These are phyloP conservation scores for Camelina sativa DNA, from an alignment of 345 rosid genomes.

Conservation along the genomic window DNA sequence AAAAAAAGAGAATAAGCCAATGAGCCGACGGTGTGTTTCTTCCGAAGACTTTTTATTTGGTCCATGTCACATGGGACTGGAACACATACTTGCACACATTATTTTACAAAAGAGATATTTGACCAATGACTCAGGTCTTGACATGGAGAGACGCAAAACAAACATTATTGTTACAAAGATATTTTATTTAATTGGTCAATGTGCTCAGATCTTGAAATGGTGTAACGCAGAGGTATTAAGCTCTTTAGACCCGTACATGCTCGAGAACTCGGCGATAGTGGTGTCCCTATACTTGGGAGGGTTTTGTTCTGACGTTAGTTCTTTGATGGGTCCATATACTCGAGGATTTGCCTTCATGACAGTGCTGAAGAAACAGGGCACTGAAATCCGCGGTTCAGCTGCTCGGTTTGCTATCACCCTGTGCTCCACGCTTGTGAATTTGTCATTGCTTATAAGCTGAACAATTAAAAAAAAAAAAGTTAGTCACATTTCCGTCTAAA, in stretches of 20 bases:
- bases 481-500: neutral
- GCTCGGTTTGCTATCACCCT: neutral
- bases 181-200: neutral
- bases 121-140: neutral
- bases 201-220: neutral
- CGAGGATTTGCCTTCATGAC: neutral
- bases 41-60: neutral
- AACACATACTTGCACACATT: neutral
- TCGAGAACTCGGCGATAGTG: neutral
- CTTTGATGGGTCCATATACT: conserved; percentile 1
- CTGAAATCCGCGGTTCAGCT: neutral
- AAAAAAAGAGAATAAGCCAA: too few species aligned
- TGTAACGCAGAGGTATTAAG: neutral
- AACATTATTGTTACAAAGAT: neutral
- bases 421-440: neutral
- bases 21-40: neutral
- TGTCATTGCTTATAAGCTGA: neutral
- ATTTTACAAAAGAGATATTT: neutral
- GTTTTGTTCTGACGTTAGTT: neutral
- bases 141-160: neutral
- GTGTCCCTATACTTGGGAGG: neutral
- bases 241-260: neutral
- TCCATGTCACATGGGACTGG: neutral
- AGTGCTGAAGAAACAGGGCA: neutral
- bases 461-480: neutral